Conservation (phyloP, 2,329 filamentous ascomycete species). For the Byssochlamys sp. region DNA sequence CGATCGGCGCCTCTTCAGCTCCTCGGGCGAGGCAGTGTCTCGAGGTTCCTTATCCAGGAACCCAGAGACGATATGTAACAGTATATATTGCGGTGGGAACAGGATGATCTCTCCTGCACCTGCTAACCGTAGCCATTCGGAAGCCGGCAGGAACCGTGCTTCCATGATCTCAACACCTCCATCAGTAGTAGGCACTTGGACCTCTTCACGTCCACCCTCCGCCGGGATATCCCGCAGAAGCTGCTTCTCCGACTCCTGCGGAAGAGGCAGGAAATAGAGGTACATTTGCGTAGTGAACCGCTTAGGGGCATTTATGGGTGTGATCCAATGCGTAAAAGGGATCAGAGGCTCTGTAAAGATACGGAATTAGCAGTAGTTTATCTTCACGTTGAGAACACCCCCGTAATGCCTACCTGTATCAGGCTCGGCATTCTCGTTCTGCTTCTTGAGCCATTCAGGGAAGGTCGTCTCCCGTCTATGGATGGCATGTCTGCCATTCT, state of each 20-base stretch:
- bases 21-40: conserved; percentile 14
- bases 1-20: conserved; percentile 30
- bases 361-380: background rate
- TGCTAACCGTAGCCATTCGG: conserved; percentile 59
- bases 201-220: conserved; percentile 43
- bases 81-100: conserved; percentile 75
- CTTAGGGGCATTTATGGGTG: conserved; percentile 59
- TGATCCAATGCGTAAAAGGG: conserved; percentile 88
- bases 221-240: conserved; percentile 25
- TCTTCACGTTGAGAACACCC: background rate
- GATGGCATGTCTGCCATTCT: conserved; percentile 57
- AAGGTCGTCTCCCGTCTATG: conserved; percentile 61
- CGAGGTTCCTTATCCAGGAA: conserved; percentile 37
- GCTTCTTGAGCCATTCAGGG: conserved; percentile 49
- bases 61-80: conserved; percentile 43
- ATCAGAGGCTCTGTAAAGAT: conserved; percentile 49
- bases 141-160: conserved; percentile 63
- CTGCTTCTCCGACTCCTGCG: conserved; percentile 22
- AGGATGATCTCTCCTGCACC: conserved; percentile 61
- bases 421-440: conserved; percentile 26
- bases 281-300: conserved; percentile 97
- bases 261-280: conserved; percentile 70
- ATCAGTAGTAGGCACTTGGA: conserved; percentile 63
- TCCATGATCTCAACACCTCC: conserved; percentile 63
- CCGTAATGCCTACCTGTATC: conserved; percentile 48